Evolutionary conservation across 495 filamentous ascomycete genomes (phyloP).

Genomic region (Penicillium bialowiezense): DNA sequence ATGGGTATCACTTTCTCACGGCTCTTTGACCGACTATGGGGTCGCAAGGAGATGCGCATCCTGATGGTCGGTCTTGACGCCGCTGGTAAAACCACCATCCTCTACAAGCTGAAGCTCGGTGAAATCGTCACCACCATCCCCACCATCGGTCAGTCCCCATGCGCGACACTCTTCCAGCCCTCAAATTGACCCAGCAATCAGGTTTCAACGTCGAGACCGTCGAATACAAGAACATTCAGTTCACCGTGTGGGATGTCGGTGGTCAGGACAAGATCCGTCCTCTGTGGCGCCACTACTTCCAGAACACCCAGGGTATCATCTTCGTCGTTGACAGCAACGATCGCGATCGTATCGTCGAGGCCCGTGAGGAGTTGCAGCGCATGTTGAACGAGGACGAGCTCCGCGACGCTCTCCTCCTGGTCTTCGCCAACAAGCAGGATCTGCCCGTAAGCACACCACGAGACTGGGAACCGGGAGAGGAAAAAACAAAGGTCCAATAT

Average conservation of each 20-base stretch:
- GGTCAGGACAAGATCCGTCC: constrained; percentile 99
- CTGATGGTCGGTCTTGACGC: constrained; percentile 99
- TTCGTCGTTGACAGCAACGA: constrained; percentile 99
- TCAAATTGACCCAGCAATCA: constrained; percentile 30
- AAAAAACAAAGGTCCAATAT: too few species aligned
- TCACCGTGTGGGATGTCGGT: constrained; percentile 99
- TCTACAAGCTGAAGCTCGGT: constrained; percentile 99
- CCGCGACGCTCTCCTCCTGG: constrained; percentile 92
- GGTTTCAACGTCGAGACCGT: constrained; percentile 99
- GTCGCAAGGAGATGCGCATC: constrained; percentile 99
- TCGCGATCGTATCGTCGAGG: constrained; percentile 98
- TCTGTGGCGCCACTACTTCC: constrained; percentile 99
- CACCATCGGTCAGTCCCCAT: constrained; percentile 82
- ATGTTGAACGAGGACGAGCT: constrained; percentile 99
- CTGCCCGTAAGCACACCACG: constrained; percentile 82
- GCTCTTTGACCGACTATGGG: constrained; percentile 92
- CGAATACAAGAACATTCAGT: constrained; percentile 99
- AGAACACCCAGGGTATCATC: constrained; percentile 99
- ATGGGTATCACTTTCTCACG: constrained; percentile 96
- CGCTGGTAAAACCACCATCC: constrained; percentile 99
- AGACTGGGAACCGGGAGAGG: too few species aligned
- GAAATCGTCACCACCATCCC: constrained; percentile 99
- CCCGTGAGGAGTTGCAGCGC: constrained; percentile 97
- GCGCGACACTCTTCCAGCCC: neutral
- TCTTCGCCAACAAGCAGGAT: constrained; percentile 99